Evolutionary conservation across 2,329 filamentous ascomycete species (phyloP), one percentile per base, ranked within the genome.

Genomic region (Colletotrichum abscissum): DNA sequence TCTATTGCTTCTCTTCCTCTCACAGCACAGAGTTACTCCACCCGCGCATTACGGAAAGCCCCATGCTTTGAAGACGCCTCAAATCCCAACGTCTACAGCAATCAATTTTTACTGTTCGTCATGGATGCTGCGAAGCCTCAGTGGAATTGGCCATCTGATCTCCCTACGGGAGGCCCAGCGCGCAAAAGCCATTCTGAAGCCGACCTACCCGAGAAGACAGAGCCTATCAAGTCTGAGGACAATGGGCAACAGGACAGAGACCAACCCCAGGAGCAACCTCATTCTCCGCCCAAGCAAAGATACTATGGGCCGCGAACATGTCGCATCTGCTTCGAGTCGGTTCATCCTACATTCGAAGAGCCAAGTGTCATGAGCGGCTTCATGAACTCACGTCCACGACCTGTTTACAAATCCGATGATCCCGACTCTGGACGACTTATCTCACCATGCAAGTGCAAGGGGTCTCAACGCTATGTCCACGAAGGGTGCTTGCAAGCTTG

Each of bases 391-490:
- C 69, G 66, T 22, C 81, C 82, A 24, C 78, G 80, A 30, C 84
- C 84, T 8, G 81, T 81, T 24, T 98, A 97, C 79, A 88, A 92
- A 64, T 95, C 94, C 28, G 90, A 93, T 74, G 93, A 94, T 76
- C 88, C 91, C 7, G 88, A 92, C 75, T 88, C 93, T 35, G 94
- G 94, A 52, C 92, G 95, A 63, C 86, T 99, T 33, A 89, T 98
- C 77, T 93, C 93, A 67, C 97, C 97, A 46, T 99, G 97, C 87
- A 92, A 92, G 84, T 99, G 97, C 88, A 97, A 94, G 84, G 97
- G 97, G 65, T 94, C 94, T 52, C 94, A 96, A 77, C 94, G 94
- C 84, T 98, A 97, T 83, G 95, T 98, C 28, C 97, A 99, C 82
- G 95, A 98, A 82, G 93, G 92, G 35, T 99, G 97, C 80, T 87